Percentiles rank a stretch among this genome's conserved stretches.
Conservation (phyloP, 2,329 filamentous ascomycete species). For the Neurospora sp. region DNA sequence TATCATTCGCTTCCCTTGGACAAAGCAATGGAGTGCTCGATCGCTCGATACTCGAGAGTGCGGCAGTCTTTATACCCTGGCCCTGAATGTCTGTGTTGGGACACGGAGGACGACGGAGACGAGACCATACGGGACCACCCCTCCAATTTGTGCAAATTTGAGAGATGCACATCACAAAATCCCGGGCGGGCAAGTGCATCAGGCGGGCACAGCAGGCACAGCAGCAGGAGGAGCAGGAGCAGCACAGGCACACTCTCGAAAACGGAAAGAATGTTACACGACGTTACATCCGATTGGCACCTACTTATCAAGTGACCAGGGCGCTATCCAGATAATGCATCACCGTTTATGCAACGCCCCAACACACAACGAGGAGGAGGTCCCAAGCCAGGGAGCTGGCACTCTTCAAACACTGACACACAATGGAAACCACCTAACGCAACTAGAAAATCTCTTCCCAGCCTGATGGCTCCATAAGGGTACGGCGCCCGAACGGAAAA, state of each 20-base stretch:
- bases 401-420: not conserved
- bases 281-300: not conserved
- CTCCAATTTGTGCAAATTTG: not conserved
- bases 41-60: not conserved
- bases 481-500: not conserved
- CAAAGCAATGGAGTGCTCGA: not conserved
- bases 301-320: not conserved
- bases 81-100: not conserved
- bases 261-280: not conserved
- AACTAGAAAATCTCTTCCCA: not conserved
- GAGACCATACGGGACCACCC: not conserved
- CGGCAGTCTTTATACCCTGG: not conserved
- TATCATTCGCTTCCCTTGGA: slow-evolving; percentile 10
- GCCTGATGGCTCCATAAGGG: not conserved
- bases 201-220: not conserved
- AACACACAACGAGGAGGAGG: not conserved
- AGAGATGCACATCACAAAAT: not conserved
- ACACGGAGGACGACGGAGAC: not conserved
- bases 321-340: not conserved
- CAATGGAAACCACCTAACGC: not conserved
- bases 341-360: not conserved
- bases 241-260: not conserved
- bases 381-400: not conserved
- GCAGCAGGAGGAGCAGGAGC: not conserved
- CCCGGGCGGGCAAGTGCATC: not conserved